Evolutionary conservation across 2,329 filamentous ascomycete genomes (phyloP).

Genomic region (Xylaria sp.): DNA sequence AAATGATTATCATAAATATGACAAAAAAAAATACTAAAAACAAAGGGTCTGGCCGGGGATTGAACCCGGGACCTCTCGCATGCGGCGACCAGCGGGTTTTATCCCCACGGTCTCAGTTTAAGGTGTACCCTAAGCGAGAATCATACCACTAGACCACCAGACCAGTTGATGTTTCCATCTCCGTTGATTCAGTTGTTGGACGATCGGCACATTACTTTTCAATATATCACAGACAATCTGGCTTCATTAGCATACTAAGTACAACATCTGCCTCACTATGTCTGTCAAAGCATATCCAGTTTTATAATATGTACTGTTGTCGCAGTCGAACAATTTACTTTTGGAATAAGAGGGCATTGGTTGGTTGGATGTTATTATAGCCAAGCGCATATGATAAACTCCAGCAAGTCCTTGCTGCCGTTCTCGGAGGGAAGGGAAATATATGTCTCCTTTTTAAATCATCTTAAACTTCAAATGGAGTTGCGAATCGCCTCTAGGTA

Average conservation of each 20-base stretch:
- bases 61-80: slow-evolving; percentile 58
- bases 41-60: slow-evolving; percentile 53
- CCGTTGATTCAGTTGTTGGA: too few species aligned
- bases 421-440: too few species aligned
- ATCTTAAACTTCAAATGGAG: slow-evolving; percentile 2
- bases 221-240: too few species aligned
- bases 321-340: too few species aligned
- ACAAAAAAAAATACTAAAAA: slow-evolving; percentile 19
- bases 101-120: slow-evolving; percentile 15
- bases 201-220: too few species aligned
- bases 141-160: slow-evolving; percentile 75
- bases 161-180: slow-evolving; percentile 42
- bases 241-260: too few species aligned
- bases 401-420: neutral
- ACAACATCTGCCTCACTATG: too few species aligned
- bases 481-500: neutral
- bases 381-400: neutral
- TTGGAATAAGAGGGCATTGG: neutral
- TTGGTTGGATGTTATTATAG: neutral
- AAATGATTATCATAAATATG: neutral
- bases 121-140: slow-evolving; percentile 72
- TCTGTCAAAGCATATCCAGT: too few species aligned
- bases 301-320: too few species aligned
- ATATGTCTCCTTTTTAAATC: neutral
- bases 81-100: neutral